Evolutionary conservation across 2,329 filamentous ascomycete species (phyloP), one percentile per base, ranked within the genome.

Genomic region (Erysiphe pulchra): DNA sequence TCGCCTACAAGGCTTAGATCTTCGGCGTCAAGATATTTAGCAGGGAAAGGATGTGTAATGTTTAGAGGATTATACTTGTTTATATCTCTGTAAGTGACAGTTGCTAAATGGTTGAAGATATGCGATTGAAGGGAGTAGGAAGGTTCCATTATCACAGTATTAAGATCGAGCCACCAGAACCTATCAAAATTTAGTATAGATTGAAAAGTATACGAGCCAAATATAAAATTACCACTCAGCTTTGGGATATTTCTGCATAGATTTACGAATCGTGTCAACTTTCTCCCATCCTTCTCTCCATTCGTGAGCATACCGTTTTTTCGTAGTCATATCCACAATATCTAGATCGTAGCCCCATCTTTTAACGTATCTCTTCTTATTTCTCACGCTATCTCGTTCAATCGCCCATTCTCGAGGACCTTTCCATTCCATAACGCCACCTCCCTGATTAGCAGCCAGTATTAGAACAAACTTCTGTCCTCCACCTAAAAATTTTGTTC

Each of bases 251-350:
- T 94, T 94, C 59, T 77, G 74, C 70, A 98, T 77, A 40, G 80
- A 77, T 49, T 83, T 81, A 49, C 87, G 76, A 55, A 98, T 75
- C 38, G 84, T 84, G 60, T 98, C 90, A 49, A 94, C 86, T 67
- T 95, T 98, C 63, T 98, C 90, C 90, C 90, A 98, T 60, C 87
- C 92, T 63, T 98, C 90, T 56, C 90, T 75, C 90, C 90, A 98
- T 63, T 98, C 90, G 63, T 98, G 90, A 28, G 90, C 87, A 60
- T 98, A 98, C 52, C 86, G 77, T 65, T 94, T 95, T 71, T 94
- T 93, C 46, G 86, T 93, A 65, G 85, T 87, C 86, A 98, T 92
- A 61, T 98, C 92, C 53, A 92, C 84, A 57, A 95, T 80, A 60
- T 98, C 90, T 48, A 98, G 66, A 50, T 94, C 80, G 60, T 98